Base-by-base conservation (phyloP, 768 basidiomycete genomes). In the Rhizopogon sp. region DNA sequence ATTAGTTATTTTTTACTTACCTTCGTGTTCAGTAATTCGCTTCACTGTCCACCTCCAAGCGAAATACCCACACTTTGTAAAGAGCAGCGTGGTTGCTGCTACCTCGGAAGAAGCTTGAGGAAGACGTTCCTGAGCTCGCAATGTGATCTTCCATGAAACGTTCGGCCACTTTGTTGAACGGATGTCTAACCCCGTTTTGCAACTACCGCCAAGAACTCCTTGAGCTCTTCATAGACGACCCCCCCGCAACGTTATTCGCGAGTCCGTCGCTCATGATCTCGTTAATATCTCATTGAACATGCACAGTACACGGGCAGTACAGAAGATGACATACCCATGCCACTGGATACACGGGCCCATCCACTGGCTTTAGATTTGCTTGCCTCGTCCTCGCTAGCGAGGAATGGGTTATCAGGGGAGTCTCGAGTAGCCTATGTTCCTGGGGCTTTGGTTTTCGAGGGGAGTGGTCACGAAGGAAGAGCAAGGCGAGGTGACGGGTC, bases 61-160 rank as follows among this genome's bases (percentile, higher is more conserved):
- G 96, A 99, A 71, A 96, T 99, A 56, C 84, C 93, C 13, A 77
- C 83, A 1, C 73, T 99, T 16, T 98, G 97, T 83, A 98, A 98
- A 70, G 97, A 99, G 71, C 97, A 99, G 71, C 96, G 98, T 70
- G 97, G 97, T 2, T 99, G 97, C 67, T 84, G 97, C 37, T 99
- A 98, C 68, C 75, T 99, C 55, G 98, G 74, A 98, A 98, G 84
- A 98, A 98, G 73, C 80, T 99, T 25, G 97, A 99, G 69, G 97
- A 99, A 66, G 92, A 91, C 54, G 83, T 88, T 56, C 81, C 96
- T 5, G 95, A 96, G 69, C 95, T 72, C 84, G 97, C 52, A 96
- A 99, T 65, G 94, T 98, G 90, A 99, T 99, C 69, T 99, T 98
- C 81, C 83, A 90, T 56, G 97, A 99, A 76, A 98, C 95, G 1